phyloP scores from a whole-genome alignment of 2,329 filamentous ascomycete genomes.

The Diaporthe humulicola region DNA sequence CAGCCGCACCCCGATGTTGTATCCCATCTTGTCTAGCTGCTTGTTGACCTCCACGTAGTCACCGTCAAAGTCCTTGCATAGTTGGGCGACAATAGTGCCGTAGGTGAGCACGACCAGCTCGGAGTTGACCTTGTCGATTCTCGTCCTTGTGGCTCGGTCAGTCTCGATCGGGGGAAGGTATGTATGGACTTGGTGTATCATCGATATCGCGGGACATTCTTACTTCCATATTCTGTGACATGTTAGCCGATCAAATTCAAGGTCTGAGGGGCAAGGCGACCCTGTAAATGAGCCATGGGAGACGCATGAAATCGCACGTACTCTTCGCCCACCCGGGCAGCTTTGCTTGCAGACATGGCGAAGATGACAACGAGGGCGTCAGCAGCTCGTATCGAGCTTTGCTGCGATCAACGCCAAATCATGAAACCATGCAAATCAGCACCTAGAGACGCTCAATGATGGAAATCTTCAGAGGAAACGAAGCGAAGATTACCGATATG shows the following conservation, averaged over 20 bases:
- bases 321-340: slow-evolving; percentile 73
- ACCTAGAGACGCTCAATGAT: background rate
- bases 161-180: background rate
- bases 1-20: slow-evolving; percentile 95
- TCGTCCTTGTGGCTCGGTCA: slow-evolving; percentile 73
- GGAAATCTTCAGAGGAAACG: background rate
- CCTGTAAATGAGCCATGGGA: background rate
- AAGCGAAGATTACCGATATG: background rate
- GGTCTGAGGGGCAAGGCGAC: background rate
- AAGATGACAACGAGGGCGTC: slow-evolving; percentile 37
- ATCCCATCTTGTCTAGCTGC: slow-evolving; percentile 98
- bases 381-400: slow-evolving; percentile 39
- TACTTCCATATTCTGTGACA: slow-evolving; percentile 88
- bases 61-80: slow-evolving; percentile 95
- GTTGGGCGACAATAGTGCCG: slow-evolving; percentile 94
- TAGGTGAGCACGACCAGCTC: slow-evolving; percentile 98
- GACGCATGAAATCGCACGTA: slow-evolving; percentile 53
- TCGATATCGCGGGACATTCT: slow-evolving; percentile 52
- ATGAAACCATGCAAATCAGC: slow-evolving; percentile 39
- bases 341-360: slow-evolving; percentile 71
- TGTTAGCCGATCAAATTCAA: slow-evolving; percentile 44
- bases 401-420: slow-evolving; percentile 38
- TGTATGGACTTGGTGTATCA: background rate
- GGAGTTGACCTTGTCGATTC: slow-evolving; percentile 97
- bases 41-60: slow-evolving; percentile 97